A percentile compares a stretch with the other conserved stretches of the same genome.
Evolutionary conservation across 2,329 filamentous ascomycete species (phyloP).

Genomic region (Colletotrichum sp.): DNA sequence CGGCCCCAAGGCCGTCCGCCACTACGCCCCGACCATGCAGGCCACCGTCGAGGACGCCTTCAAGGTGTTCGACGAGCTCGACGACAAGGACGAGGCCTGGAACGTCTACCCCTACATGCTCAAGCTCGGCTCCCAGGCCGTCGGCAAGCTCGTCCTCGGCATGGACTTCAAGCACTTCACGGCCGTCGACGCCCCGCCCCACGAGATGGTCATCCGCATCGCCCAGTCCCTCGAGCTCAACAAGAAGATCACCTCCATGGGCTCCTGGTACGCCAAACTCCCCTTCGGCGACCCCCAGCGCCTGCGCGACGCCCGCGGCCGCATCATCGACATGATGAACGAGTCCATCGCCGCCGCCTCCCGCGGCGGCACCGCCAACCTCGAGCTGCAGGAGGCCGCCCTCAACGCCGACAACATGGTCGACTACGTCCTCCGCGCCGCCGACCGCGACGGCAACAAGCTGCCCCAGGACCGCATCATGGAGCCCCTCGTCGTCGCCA

Average conservation of each 20-base stretch:
- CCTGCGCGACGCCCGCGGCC: slow-evolving; percentile 37
- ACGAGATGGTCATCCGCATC: slow-evolving; percentile 57
- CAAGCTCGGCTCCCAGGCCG: slow-evolving; percentile 51
- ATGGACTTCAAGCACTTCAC: slow-evolving; percentile 52
- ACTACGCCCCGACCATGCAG: slow-evolving; percentile 67
- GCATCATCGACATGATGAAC: slow-evolving; percentile 40
- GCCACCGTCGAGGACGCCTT: slow-evolving; percentile 55
- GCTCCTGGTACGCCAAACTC: slow-evolving; percentile 59
- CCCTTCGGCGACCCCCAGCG: slow-evolving; percentile 62
- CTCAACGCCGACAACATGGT: slow-evolving; percentile 49
- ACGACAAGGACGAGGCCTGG: slow-evolving; percentile 49
- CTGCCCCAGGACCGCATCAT: slow-evolving; percentile 49
- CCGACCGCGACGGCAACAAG: slow-evolving; percentile 59
- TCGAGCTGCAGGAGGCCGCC: slow-evolving; percentile 54
- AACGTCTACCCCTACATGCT: slow-evolving; percentile 57
- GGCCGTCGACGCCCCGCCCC: slow-evolving; percentile 48
- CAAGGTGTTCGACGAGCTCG: slow-evolving; percentile 55
- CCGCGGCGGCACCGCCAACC: slow-evolving; percentile 41
- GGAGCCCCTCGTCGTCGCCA: slow-evolving; percentile 52
- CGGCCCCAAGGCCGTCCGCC: slow-evolving; percentile 63
- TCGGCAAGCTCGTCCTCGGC: slow-evolving; percentile 49
- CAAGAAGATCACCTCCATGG: slow-evolving; percentile 61
- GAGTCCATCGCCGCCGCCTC: slow-evolving; percentile 42
- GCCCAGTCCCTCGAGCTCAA: slow-evolving; percentile 59
- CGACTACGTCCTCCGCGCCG: slow-evolving; percentile 60